Evolutionary conservation across 2,329 filamentous ascomycete species (phyloP), one percentile per base, ranked within the genome.

Genomic region (Stagonosporopsis vannaccii): DNA sequence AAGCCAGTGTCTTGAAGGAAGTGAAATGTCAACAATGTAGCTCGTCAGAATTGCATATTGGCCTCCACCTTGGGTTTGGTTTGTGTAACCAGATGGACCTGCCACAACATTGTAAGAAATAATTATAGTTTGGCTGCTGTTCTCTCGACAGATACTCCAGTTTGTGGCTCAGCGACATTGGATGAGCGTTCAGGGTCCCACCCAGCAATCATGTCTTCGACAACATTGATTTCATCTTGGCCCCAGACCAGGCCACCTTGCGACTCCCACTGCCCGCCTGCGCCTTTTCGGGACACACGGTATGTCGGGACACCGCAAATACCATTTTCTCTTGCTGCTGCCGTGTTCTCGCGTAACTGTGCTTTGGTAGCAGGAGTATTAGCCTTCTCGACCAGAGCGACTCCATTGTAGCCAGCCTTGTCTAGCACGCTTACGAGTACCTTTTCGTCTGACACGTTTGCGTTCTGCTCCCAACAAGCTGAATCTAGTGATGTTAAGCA

Each of bases 251-350:
- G 22, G 1, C 69, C 69, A 33, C 70, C 67, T 4, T 55, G 55
- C 12, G 58, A 28, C 13, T 66, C 42, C 64, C 65, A 72, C 0
- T 37, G 36, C 0, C 62, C 60, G 8, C 48, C 41, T 1, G 17
- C 25, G 6, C 25, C 17, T 40, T 68, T 30, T 6, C 62, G 54
- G 6, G 70, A 56, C 2, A 75, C 65, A 8, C 69, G 68, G 47
- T 74, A 75, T 9, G 65, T 72, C 1, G 72, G 73, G 7, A 70
- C 73, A 19, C 73, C 72, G 28, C 73, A 75, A 8, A 75, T 68
- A 0, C 72, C 72, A 4, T 49, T 2, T 3, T 58, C 55, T 25
- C 74, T 74, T 0, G 73, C 73, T 44, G 72, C 68, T 0, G 71
- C 67, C 2, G 72, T 75, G 12, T 68, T 52, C 28, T 67, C 51